Conservation (phyloP, 306 rosid genomes). For the Leucaena leucocephala region DNA sequence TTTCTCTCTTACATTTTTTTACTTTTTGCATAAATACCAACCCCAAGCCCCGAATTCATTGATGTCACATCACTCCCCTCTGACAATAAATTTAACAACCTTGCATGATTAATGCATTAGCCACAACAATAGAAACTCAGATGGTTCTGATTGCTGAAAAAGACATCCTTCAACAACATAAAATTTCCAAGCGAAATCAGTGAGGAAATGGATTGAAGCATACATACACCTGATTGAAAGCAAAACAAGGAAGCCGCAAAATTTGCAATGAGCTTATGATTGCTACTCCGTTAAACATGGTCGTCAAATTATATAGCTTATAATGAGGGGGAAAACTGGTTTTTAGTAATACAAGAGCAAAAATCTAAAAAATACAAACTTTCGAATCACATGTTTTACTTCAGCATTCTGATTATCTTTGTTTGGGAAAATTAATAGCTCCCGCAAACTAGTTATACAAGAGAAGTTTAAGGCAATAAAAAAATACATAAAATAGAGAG, state of each 20-base stretch:
- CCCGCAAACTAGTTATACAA: neutral
- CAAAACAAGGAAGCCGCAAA: neutral
- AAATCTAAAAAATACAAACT: neutral
- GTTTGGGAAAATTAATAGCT: neutral
- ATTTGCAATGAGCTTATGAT: neutral
- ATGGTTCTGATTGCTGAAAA: neutral
- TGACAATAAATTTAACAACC: neutral
- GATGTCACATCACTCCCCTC: neutral
- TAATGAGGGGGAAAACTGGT: neutral
- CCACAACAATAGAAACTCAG: neutral
- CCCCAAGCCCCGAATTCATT: constrained; percentile 5
- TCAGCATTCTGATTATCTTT: neutral
- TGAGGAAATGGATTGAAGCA: neutral
- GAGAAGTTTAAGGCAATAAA: neutral
- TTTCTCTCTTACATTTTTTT: neutral
- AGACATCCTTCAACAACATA: neutral
- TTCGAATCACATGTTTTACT: neutral
- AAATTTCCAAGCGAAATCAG: neutral
- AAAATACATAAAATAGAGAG: neutral
- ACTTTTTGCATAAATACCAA: too few species aligned
- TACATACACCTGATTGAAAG: neutral
- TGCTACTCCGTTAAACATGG: neutral
- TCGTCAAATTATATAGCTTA: neutral
- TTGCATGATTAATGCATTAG: neutral
- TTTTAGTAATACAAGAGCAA: neutral